Percentiles rank a stretch among this genome's conserved stretches.
Conservation (phyloP, 1,284 basidiomycete species). For the Pterulicium gracile region DNA sequence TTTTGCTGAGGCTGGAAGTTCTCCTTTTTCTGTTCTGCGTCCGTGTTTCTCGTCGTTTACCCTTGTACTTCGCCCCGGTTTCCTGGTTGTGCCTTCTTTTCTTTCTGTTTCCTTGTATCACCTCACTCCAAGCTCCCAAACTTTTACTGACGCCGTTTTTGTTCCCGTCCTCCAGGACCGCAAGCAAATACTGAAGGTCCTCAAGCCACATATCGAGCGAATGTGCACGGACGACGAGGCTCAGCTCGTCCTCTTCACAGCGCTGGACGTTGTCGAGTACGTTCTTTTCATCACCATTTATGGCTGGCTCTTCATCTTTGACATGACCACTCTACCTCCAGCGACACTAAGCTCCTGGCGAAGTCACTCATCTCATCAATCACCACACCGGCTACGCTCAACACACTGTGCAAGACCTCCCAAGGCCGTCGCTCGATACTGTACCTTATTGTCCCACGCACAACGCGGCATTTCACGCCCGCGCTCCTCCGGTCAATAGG, state of each 20-base stretch:
- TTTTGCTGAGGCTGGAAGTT: too few species aligned
- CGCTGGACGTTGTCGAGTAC: conserved; percentile 79
- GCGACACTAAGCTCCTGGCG: conserved; percentile 78
- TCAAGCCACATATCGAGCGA: conserved; percentile 78
- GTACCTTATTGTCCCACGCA: conserved; percentile 72
- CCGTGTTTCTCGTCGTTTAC: too few species aligned
- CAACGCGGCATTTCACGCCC: conserved; percentile 74
- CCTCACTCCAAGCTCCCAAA: too few species aligned
- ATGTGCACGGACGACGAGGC: conserved; percentile 84
- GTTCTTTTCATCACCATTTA: conserved; percentile 14
- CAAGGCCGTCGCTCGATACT: conserved; percentile 72
- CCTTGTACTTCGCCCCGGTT: too few species aligned
- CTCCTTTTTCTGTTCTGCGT: too few species aligned
- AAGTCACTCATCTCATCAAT: conserved; percentile 69
- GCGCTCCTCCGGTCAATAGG: conserved; percentile 57
- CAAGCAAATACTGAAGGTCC: conserved; percentile 77
- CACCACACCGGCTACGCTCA: conserved; percentile 32
- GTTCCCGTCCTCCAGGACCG: conserved; percentile 60
- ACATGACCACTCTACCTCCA: conserved; percentile 22
- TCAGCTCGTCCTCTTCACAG: conserved; percentile 79
- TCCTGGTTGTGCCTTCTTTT: too few species aligned
- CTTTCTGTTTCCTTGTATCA: too few species aligned
- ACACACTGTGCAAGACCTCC: conserved; percentile 38
- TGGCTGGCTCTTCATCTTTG: conserved; percentile 6
- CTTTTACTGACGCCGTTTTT: too few species aligned